phyloP scores from a whole-genome alignment of 108 stramenopile species.

The Cyclotella baltica region DNA sequence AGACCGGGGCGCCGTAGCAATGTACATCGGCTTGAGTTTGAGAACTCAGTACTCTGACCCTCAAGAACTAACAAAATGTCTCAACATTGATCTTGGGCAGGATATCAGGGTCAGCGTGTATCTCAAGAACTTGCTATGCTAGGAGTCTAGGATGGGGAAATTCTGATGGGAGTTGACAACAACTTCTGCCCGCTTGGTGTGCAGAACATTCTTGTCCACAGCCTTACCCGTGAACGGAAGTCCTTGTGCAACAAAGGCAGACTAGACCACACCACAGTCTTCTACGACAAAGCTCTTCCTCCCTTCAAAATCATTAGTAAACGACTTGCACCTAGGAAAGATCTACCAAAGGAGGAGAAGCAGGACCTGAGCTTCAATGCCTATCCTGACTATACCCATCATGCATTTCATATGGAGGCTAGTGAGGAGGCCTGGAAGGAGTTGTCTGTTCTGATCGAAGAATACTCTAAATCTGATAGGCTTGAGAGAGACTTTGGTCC shows the following conservation, averaged over 20 bases:
- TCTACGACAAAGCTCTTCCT: background rate
- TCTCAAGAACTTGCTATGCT: background rate
- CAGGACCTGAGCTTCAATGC: background rate
- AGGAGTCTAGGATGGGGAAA: background rate
- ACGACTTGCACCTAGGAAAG: background rate
- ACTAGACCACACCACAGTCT: background rate
- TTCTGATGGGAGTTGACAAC: background rate
- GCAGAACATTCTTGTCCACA: background rate
- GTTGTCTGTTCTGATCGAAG: background rate
- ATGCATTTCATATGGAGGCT: background rate
- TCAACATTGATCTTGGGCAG: background rate
- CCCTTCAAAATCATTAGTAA: background rate
- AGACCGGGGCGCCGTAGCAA: background rate
- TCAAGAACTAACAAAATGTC: background rate
- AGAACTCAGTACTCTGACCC: background rate
- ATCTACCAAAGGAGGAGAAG: background rate
- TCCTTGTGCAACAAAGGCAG: background rate
- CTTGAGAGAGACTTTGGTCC: background rate
- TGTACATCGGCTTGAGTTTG: background rate
- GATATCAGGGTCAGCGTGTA: background rate
- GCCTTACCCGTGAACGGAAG: no score
- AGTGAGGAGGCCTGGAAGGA: background rate
- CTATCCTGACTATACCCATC: background rate
- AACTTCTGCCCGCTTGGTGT: background rate
- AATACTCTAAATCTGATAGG: background rate